phyloP scores from a whole-genome alignment of 2,329 filamentous ascomycete species.

The Polychaeton citri region DNA sequence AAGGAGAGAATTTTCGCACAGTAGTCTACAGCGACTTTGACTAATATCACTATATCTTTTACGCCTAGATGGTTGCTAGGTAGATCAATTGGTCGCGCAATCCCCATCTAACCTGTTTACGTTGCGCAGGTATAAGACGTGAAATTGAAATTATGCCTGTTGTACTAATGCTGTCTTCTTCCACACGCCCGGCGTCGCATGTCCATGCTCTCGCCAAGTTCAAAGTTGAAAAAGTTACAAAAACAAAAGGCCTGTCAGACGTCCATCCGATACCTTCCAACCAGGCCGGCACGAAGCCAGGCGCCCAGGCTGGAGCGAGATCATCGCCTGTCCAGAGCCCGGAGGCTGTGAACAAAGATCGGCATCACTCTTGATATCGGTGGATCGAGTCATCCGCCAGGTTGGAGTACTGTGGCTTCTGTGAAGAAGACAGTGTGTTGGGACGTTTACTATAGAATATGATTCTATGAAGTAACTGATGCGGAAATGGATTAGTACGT shows the following conservation, averaged over 20 bases:
- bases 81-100: too few species aligned
- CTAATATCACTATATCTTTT: too few species aligned
- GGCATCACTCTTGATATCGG: slow-evolving; percentile 23
- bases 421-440: slow-evolving; percentile 1
- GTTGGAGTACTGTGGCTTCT: slow-evolving; percentile 13
- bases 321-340: slow-evolving; percentile 17
- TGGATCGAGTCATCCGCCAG: slow-evolving; percentile 22
- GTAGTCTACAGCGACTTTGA: too few species aligned
- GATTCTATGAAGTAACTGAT: neutral
- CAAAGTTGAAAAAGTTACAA: slow-evolving; percentile 1
- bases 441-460: slow-evolving; percentile 1
- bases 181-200: neutral
- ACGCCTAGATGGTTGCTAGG: too few species aligned
- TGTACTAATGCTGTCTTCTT: too few species aligned
- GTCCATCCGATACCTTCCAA: slow-evolving; percentile 19
- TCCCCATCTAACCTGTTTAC: too few species aligned
- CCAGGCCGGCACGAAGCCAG: slow-evolving; percentile 20
- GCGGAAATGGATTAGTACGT: neutral
- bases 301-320: slow-evolving; percentile 18
- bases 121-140: too few species aligned
- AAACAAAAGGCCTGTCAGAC: slow-evolving; percentile 19
- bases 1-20: too few species aligned
- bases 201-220: neutral
- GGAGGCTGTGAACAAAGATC: slow-evolving; percentile 9
- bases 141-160: too few species aligned